Base-by-base conservation (phyloP, 2,329 filamentous ascomycete species). In the Aspergillus quadricinctus region DNA sequence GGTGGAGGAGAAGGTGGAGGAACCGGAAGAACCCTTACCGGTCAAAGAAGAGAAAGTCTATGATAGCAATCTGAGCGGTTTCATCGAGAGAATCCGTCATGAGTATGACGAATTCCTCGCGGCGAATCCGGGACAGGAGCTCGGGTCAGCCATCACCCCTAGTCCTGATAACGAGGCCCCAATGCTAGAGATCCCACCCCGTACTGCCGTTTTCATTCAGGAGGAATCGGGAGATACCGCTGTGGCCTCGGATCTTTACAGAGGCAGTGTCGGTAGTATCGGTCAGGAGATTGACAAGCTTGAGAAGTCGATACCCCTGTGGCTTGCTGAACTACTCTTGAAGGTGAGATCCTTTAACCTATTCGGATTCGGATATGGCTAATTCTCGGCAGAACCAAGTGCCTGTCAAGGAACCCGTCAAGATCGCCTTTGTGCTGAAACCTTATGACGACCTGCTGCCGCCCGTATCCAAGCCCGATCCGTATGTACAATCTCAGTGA, bases 351-450 rank as follows among this genome's bases (percentile, higher is more conserved):
- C 28, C 8, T 40, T 31, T 8, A 45, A 3, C 53, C 29, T 19
- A 28, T 19, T 23, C 48, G 10, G 17, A 21, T 17, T 4, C 5
- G 19, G n/a, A 9, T 31, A 19, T 48, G 7, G 54, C 56, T 57
- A 50, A 63, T 57, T 54, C 48, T 55, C 57, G 64, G 57, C 50
- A 91, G 79, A 97, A 97, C 70, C 82, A 85, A 69, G 84, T 90
- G 8, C 90, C 92, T 0, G 76, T 81, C 57, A 97, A 97, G 77
- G 94, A 97, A n/a, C 87, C 92, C 1, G 85, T 93, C 64, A 99
- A 99, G 80, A 87, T 97, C n/a, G 92, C 90, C 3, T 99, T 99
- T 68, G 83, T 96, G 17, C 80, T 99, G 25, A 85, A 94, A 64
- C 92, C 94, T 0, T 92, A 84, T 77, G 82, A 89, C 65, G 87